These are phyloP conservation scores for Penicillium hesseltinei DNA, from an alignment of 2,329 filamentous ascomycete species.

Conservation along the genomic window DNA sequence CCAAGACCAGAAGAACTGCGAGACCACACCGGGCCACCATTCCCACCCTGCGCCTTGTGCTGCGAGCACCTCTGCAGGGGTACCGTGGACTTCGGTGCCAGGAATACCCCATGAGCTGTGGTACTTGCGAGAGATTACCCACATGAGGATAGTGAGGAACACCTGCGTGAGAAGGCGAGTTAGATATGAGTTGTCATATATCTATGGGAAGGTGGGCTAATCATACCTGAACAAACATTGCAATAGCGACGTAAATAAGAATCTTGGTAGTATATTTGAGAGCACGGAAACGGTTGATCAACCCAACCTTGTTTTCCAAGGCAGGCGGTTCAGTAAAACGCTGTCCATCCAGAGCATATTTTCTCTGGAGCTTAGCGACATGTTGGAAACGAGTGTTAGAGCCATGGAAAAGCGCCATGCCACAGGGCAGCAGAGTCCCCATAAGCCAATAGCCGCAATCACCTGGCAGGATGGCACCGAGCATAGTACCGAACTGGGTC, in stretches of 20 bases:
- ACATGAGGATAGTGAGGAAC: constrained; percentile 59
- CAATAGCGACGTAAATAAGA: constrained; percentile 48
- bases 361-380: constrained; percentile 56
- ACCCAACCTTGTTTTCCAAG: constrained; percentile 10
- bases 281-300: constrained; percentile 23
- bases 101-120: constrained; percentile 50
- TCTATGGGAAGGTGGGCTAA: neutral
- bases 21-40: constrained; percentile 49
- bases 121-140: constrained; percentile 61
- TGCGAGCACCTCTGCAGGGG: constrained; percentile 40
- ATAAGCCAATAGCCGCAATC: constrained; percentile 65
- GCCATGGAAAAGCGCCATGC: constrained; percentile 65
- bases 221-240: constrained; percentile 57
- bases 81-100: constrained; percentile 55
- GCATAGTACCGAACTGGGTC: constrained; percentile 36
- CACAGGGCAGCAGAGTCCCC: constrained; percentile 63
- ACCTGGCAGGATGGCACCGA: constrained; percentile 47
- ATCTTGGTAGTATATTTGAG: constrained; percentile 28
- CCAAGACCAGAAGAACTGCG: constrained; percentile 25
- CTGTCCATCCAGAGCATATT: constrained; percentile 34
- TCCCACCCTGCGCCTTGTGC: constrained; percentile 57
- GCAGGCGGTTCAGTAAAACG: constrained; percentile 3
- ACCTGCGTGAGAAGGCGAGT: constrained; percentile 45
- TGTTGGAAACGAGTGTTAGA: constrained; percentile 61
- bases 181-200: constrained; percentile 3